These are phyloP conservation scores for Raphanus sativus DNA, from an alignment of 345 rosid species.

Conservation along the genomic window DNA sequence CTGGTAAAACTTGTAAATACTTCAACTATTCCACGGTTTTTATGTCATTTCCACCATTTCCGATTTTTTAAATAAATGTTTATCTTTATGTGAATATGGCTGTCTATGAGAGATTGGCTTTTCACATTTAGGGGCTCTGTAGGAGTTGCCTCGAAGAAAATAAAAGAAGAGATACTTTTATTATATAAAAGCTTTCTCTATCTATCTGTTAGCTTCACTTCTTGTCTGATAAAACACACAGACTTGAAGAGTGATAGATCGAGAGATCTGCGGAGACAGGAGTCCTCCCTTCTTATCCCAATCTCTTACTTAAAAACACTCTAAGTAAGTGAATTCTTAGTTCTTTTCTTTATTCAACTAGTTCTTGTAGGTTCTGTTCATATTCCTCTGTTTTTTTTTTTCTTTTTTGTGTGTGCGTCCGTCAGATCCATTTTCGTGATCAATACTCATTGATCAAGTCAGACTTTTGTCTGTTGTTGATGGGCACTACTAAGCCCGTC, in stretches of 20 bases:
- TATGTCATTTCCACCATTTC: no score
- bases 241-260: constrained; percentile 18
- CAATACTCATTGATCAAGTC: background rate
- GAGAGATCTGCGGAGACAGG: constrained; percentile 29
- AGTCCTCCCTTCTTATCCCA: constrained; percentile 17
- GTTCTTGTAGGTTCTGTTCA: constrained; percentile 1
- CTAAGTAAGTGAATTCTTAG: constrained; percentile 12
- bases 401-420: background rate
- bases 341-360: background rate
- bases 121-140: no score
- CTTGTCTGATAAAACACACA: constrained; percentile 18
- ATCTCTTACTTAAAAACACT: background rate
- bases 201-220: constrained; percentile 27
- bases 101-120: background rate
- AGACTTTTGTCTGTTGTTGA: constrained; percentile 16
- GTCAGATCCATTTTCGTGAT: constrained; percentile 31
- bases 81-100: no score
- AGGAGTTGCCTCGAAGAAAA: background rate
- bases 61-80: no score
- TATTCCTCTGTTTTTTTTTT: constrained; percentile 26
- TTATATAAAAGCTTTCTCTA: constrained; percentile 5
- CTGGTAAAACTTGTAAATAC: no score
- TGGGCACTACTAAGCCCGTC: background rate
- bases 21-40: no score
- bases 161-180: background rate